phyloP scores from a whole-genome alignment of 2,329 filamentous ascomycete species.

The Fulvia fulva region DNA sequence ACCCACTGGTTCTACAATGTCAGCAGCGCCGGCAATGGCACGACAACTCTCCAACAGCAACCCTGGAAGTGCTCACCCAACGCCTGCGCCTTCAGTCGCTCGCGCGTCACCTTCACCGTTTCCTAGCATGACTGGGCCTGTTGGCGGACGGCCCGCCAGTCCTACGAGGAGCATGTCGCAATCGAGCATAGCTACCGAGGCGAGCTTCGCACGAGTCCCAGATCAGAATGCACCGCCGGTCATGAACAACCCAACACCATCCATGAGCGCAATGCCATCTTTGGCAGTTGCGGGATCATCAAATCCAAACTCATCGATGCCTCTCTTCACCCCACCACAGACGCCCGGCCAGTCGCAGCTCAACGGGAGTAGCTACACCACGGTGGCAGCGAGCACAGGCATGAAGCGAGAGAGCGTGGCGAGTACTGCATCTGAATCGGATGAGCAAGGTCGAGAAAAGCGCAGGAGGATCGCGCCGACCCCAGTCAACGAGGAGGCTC shows the following conservation, averaged over 20 bases:
- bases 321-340: slow-evolving; percentile 84
- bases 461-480: slow-evolving; percentile 46
- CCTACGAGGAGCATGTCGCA: slow-evolving; percentile 82
- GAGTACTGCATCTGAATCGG: slow-evolving; percentile 34
- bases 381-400: slow-evolving; percentile 12
- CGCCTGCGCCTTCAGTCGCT: slow-evolving; percentile 12
- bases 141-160: slow-evolving; percentile 60
- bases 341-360: slow-evolving; percentile 58
- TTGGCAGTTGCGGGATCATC: slow-evolving; percentile 34
- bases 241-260: slow-evolving; percentile 34
- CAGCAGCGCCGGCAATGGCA: slow-evolving; percentile 52
- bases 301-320: slow-evolving; percentile 43
- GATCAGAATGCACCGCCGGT: slow-evolving; percentile 39
- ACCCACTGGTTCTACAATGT: slow-evolving; percentile 24
- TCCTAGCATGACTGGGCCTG: slow-evolving; percentile 16
- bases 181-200: slow-evolving; percentile 71
- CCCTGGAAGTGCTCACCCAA: slow-evolving; percentile 4
- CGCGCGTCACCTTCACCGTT: slow-evolving; percentile 56
- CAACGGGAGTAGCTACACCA: slow-evolving; percentile 9
- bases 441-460: slow-evolving; percentile 39
- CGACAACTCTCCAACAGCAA: slow-evolving; percentile 12
- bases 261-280: slow-evolving; percentile 32
- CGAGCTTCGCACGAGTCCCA: slow-evolving; percentile 39
- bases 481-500: slow-evolving; percentile 26
- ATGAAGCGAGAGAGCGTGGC: slow-evolving; percentile 30